Evolutionary conservation across 2,329 filamentous ascomycete species (phyloP).

Genomic region (Diplodia sapinea): DNA sequence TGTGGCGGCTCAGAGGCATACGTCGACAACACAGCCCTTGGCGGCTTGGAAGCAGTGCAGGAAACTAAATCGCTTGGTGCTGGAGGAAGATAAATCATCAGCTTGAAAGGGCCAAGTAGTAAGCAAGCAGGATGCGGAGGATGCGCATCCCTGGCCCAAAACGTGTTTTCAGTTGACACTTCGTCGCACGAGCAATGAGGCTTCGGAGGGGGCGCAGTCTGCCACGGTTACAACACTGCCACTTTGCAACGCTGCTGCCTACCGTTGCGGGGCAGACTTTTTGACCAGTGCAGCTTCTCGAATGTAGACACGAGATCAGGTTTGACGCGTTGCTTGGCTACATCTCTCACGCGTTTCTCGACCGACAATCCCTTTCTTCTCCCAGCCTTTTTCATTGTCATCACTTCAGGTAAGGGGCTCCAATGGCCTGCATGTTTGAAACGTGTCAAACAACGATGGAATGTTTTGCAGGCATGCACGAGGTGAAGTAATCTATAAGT

Average conservation of each 20-base stretch:
- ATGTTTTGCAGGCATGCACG: too few species aligned
- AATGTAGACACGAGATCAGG: too few species aligned
- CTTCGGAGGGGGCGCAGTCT: background rate
- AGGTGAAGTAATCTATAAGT: too few species aligned
- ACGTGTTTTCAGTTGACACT: background rate
- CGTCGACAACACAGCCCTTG: background rate
- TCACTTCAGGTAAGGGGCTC: too few species aligned
- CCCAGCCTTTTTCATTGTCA: too few species aligned
- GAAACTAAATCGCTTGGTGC: background rate
- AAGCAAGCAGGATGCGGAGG: constrained; percentile 12
- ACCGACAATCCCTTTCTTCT: too few species aligned
- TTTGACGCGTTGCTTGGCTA: too few species aligned
- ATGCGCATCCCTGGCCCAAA: background rate
- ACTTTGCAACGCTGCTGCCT: constrained; percentile 5
- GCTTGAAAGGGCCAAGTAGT: background rate
- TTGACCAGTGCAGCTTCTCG: too few species aligned
- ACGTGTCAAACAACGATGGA: too few species aligned
- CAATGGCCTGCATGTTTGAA: too few species aligned
- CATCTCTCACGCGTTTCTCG: too few species aligned
- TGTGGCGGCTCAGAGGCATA: constrained; percentile 15
- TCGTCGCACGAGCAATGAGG: background rate
- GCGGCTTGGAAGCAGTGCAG: background rate
- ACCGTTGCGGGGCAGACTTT: background rate
- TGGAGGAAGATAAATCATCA: background rate
- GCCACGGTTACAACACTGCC: background rate